Evolutionary conservation across 352 stramenopile species (phyloP), one percentile per base, ranked within the genome.

Genomic region (Globisporangium iwayamae): DNA sequence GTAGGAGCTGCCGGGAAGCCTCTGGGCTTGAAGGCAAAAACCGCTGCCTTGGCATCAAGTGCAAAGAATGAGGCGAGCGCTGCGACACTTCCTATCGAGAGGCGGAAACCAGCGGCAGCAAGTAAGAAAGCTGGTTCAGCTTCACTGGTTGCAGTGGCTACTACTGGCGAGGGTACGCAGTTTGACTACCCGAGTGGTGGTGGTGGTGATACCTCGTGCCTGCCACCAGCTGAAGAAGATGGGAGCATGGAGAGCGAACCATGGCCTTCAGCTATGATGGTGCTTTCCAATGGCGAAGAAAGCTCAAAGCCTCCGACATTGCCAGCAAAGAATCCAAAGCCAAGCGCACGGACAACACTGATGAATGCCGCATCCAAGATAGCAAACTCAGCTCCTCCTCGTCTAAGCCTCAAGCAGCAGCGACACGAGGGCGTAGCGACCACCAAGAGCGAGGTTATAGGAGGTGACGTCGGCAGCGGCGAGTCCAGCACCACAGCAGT

Each of bases 381-480:
- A 20, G 14, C 6, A 36, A n/a, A 28, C 25, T 28, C 25, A 28
- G 1, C 25, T 28, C 25, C 11, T 30, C 20, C 53, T 46, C 28
- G 32, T 11, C 13, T 32, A 34, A 59, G 53, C 46, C 53, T 59
- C 9, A 59, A 47, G 32, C 53, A 59, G 53, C 32, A n/a, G 32
- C 20, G 34, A 13, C 25, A 28, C 1, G 53, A 11, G n/a, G 13
- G 22, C 5, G 22, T 10, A 8, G 4, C n/a, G 20, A 16, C 34
- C 11, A 16, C 10, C 30, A 57, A 30, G 30, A 57, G 4, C 34
- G 30, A 57, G 28, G 30, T 43, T 9, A 2, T 10, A 22, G 34
- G 7, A 45, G 28, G 3, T 20, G 36, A 28, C 9, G 34, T 7
- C 4, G 22, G 16, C 32, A 30, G 25, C 16, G 16, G 18, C 16